Percentiles rank a stretch among this genome's conserved stretches.
Evolutionary conservation across 148 eudicot genomes (phyloP).

Genomic region (Heliamphora exappendiculata): DNA sequence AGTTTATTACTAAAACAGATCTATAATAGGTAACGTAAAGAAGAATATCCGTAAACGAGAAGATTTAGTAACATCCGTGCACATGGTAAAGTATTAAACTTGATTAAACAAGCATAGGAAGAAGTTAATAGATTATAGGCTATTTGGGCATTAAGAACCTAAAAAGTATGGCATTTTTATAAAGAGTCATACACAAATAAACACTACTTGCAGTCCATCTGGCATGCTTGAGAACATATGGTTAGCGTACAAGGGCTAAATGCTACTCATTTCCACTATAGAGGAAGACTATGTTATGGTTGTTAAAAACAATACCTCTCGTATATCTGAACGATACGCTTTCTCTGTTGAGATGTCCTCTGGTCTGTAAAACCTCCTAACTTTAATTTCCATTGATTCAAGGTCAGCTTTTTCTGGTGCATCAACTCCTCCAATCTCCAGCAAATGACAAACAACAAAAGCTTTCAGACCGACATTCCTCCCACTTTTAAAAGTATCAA

Average conservation of each 20-base stretch:
- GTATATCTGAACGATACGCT: constrained; percentile 83
- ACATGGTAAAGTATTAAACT: too few relatives aligned
- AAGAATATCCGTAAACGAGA: background rate
- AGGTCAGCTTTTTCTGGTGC: constrained; percentile 40
- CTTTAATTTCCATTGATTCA: constrained; percentile 40
- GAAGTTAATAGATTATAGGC: background rate
- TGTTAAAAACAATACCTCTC: constrained; percentile 49
- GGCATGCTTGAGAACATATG: too few relatives aligned
- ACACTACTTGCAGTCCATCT: too few relatives aligned
- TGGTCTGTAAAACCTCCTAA: constrained; percentile 77
- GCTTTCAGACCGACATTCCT: constrained; percentile 95
- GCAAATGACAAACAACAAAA: constrained; percentile 70
- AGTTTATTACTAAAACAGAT: background rate
- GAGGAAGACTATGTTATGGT: background rate
- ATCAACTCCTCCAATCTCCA: constrained; percentile 44
- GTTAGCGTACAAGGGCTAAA: too few relatives aligned
- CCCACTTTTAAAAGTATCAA: constrained; percentile 64
- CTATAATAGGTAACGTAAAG: background rate
- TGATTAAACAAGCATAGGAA: background rate
- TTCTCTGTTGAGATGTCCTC: constrained; percentile 87
- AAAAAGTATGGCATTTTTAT: background rate
- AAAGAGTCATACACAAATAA: too few relatives aligned
- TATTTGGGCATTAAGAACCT: background rate
- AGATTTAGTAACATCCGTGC: background rate
- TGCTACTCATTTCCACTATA: background rate